Conservation (phyloP, 805 yeast species). For the Brettanomyces sp. region DNA sequence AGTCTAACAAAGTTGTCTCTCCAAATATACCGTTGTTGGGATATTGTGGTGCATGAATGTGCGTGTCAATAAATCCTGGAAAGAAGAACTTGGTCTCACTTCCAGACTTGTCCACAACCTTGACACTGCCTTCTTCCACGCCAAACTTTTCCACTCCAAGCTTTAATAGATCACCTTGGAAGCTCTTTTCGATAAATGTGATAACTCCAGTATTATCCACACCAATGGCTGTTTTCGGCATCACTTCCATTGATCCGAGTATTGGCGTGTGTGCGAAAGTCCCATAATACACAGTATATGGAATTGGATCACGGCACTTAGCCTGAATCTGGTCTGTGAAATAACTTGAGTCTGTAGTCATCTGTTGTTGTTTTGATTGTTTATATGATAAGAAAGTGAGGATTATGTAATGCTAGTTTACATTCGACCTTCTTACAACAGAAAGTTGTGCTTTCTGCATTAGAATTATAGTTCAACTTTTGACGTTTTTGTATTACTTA, state of each 20-base stretch:
- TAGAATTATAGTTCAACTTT: too few species aligned
- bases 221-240: slow-evolving; percentile 50
- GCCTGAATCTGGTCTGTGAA: slow-evolving; percentile 10
- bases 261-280: slow-evolving; percentile 66
- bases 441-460: too few species aligned
- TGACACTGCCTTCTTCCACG: slow-evolving; percentile 15
- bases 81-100: slow-evolving; percentile 50
- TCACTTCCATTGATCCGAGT: slow-evolving; percentile 46
- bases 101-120: slow-evolving; percentile 25
- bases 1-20: slow-evolving; percentile 73
- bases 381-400: too few species aligned
- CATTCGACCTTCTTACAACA: too few species aligned
- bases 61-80: slow-evolving; percentile 80
- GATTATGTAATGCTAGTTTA: too few species aligned
- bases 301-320: slow-evolving; percentile 9
- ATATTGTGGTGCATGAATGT: slow-evolving; percentile 77
- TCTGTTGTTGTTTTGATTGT: neutral
- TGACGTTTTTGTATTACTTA: too few species aligned
- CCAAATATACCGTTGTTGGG: slow-evolving; percentile 82
- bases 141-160: neutral
- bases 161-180: slow-evolving; percentile 8
- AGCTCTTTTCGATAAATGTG: slow-evolving; percentile 20
- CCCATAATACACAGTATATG: slow-evolving; percentile 47
- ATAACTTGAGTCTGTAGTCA: slow-evolving; percentile 8
- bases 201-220: slow-evolving; percentile 52